Base-by-base conservation (phyloP, 1,284 basidiomycete species). In the Trichosporon asahii region DNA sequence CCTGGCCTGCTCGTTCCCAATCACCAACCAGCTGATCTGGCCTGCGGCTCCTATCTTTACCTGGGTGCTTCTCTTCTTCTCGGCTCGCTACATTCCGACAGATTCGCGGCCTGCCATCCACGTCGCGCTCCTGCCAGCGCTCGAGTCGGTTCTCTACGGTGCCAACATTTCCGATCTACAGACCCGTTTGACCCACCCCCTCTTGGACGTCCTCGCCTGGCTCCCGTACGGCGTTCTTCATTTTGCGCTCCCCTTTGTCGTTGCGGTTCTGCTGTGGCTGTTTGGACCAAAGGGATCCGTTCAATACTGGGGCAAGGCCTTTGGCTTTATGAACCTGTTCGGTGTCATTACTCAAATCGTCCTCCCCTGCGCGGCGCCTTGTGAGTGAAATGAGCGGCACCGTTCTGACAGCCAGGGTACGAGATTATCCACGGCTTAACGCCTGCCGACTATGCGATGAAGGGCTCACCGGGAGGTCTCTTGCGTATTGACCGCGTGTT, bases 81-180 rank as follows among this genome's bases (percentile, higher is more conserved):
- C 90, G 21, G 92, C 91, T 49, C 87, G 90, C 61, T 97, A 92
- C 85, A 93, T 97, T 71, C 92, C 94, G 0, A 86, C 87, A 11
- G 74, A 84, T 3, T 89, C 88, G 78, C 86, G 95, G 2, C 95
- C 95, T 0, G 85, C 86, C 23, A 93, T 98, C 67, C 95, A 93
- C 76, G 95, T 99, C 68, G 91, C 92, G 11, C 88, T 98, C 29
- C 89, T 98, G 2, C 96, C 96, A 0, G 96, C 95, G 0, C 88
- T 98, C 68, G 96, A 99, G 82, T 90, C 91, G 9, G 93, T 97
- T 35, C 87, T 97, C 33, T 98, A 97, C 81, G 96, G 96, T 11
- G 95, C 94, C 66, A 98, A 98, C 85, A 95, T 98, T 73, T 95
- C 93, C 40, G 95, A 98, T 83, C 91, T 98, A 79, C 89, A 98